phyloP scores from a whole-genome alignment of 2,329 filamentous ascomycete genomes.

The Penicillium sp. region DNA sequence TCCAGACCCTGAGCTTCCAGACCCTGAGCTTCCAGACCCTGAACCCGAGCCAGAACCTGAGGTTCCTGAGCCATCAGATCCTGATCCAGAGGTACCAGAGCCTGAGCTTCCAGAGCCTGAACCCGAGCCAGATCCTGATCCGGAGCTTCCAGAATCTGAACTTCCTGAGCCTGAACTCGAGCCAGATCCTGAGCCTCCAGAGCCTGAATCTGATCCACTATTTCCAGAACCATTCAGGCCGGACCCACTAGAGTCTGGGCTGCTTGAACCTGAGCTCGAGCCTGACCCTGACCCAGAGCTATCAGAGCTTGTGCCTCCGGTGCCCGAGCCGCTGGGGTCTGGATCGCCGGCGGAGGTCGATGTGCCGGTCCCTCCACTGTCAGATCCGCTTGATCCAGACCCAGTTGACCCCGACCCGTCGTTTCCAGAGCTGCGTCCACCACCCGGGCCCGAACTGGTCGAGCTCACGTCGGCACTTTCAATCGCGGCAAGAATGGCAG shows the following conservation, averaged over 20 bases:
- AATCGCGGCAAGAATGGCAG: slow-evolving; percentile 29
- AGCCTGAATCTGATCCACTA: not conserved
- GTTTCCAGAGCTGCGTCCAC: not conserved
- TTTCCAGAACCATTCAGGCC: not conserved
- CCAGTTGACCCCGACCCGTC: not conserved
- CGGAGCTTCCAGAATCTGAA: not conserved
- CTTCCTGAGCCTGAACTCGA: not conserved
- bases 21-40: not conserved
- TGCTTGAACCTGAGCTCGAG: not conserved
- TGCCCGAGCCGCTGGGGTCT: not conserved
- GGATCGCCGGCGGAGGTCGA: not conserved
- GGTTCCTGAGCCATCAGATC: too few relatives aligned
- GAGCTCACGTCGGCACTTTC: slow-evolving; percentile 22
- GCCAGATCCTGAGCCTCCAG: not conserved
- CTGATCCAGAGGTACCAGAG: not conserved
- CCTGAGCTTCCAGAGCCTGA: not conserved
- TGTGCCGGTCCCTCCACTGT: too few relatives aligned
- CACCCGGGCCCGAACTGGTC: too few relatives aligned
- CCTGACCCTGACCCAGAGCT: not conserved
- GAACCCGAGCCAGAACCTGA: too few relatives aligned
- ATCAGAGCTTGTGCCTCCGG: not conserved
- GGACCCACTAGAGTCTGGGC: not conserved
- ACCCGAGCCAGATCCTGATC: not conserved
- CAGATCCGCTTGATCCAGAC: too few relatives aligned
- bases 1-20: not conserved